phyloP scores from a whole-genome alignment of 2,329 filamentous ascomycete genomes.

The Diaporthe citrichinensis region DNA sequence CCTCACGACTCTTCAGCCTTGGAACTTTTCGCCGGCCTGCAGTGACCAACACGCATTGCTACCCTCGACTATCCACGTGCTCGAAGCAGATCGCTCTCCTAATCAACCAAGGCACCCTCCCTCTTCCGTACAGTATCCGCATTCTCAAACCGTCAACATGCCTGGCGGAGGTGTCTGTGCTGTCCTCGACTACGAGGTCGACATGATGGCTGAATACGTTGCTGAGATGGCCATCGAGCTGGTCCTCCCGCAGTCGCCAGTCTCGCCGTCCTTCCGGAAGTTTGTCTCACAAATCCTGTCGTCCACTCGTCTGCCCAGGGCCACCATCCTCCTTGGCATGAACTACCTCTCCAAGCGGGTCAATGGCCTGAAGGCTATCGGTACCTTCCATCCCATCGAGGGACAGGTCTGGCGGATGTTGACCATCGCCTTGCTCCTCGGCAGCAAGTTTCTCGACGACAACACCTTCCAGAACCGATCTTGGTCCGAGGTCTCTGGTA shows the following conservation, averaged over 20 bases:
- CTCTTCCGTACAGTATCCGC: conserved; percentile 25
- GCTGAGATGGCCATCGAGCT: conserved; percentile 83
- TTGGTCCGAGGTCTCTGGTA: conserved; percentile 95
- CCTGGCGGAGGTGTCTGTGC: conserved; percentile 86
- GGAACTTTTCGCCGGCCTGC: conserved; percentile 50
- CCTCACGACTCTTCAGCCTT: conserved; percentile 55
- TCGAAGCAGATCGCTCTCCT: conserved; percentile 55
- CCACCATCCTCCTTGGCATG: conserved; percentile 90
- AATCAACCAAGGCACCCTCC: conserved; percentile 44
- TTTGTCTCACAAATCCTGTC: conserved; percentile 93
- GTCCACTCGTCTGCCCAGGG: conserved; percentile 89
- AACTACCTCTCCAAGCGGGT: conserved; percentile 90
- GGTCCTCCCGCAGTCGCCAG: conserved; percentile 64
- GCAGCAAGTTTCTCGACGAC: conserved; percentile 96
- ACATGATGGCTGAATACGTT: conserved; percentile 95
- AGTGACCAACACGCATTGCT: conserved; percentile 44
- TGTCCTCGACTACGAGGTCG: conserved; percentile 96
- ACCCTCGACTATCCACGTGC: conserved; percentile 52
- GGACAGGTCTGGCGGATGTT: conserved; percentile 90
- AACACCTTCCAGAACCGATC: conserved; percentile 98
- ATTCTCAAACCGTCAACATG: conserved; percentile 63
- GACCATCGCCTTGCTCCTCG: conserved; percentile 86
- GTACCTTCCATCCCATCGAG: conserved; percentile 70
- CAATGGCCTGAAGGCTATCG: conserved; percentile 75
- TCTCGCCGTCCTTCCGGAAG: conserved; percentile 85